Percentiles rank a stretch among this genome's conserved stretches.
Evolutionary conservation across 495 filamentous ascomycete genomes (phyloP).

Genomic region (Aspergillus bridgeri): DNA sequence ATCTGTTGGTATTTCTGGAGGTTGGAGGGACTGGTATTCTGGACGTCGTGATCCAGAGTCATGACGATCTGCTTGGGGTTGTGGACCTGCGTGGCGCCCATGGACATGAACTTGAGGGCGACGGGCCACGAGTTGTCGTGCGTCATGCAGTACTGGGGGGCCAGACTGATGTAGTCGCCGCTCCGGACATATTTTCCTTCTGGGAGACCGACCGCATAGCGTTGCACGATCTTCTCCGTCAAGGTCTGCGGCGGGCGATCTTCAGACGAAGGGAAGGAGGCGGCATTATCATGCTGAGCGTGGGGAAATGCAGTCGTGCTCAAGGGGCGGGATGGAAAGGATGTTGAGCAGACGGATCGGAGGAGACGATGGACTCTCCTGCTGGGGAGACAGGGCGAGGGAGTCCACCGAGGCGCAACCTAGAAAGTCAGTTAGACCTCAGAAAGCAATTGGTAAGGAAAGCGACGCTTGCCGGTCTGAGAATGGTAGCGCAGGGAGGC

Average conservation of each 20-base stretch:
- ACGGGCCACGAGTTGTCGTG: constrained; percentile 95
- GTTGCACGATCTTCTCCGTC: constrained; percentile 88
- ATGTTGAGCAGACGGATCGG: not conserved
- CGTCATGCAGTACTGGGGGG: constrained; percentile 35
- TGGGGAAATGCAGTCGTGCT: not conserved
- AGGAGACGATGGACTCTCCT: not conserved
- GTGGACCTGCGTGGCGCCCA: constrained; percentile 75
- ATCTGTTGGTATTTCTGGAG: constrained; percentile 82
- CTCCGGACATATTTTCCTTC: constrained; percentile 63
- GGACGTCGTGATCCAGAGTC: constrained; percentile 91
- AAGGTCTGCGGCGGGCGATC: constrained; percentile 53
- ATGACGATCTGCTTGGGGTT: constrained; percentile 76
- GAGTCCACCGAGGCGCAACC: not conserved
- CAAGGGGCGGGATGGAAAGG: not conserved
- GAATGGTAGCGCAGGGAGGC: not conserved
- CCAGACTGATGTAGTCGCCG: constrained; percentile 1
- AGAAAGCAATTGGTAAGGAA: not conserved
- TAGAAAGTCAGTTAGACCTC: not conserved
- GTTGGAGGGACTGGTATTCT: constrained; percentile 81
- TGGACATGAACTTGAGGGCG: constrained; percentile 79
- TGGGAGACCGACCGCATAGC: constrained; percentile 65
- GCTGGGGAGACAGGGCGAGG: not conserved
- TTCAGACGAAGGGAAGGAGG: not conserved
- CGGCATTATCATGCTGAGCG: not conserved
- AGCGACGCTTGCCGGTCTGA: not conserved